Evolutionary conservation across 1,284 basidiomycete genomes (phyloP), one percentile per base, ranked within the genome.

Genomic region (Pisolithus thermaeus): DNA sequence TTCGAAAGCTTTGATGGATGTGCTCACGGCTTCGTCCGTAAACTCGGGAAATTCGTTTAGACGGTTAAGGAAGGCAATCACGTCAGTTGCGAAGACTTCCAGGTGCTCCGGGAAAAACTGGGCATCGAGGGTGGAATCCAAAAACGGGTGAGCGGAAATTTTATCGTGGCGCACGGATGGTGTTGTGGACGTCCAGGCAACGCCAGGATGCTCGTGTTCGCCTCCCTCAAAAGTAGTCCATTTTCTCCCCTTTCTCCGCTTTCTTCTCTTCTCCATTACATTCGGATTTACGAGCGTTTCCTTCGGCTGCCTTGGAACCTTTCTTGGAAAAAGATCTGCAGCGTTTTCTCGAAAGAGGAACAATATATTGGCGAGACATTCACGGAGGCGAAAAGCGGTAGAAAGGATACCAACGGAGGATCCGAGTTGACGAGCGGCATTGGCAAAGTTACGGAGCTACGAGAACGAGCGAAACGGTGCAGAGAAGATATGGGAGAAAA

Each of bases 41-140:
- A 86, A 85, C 63, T 85, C 84, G 1, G 84, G 84, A 57, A 87
- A 87, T 60, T 87, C 84, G 54, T 87, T 86, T 51, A 87, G 65
- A 56, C 80, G 82, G 49, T 81, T 74, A 49, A 84, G 63, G 58
- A 87, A 87, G 0, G 78, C 81, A 30, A 73, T 76, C 14, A 87
- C 77, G 53, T 83, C 83, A 25, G 70, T 69, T 5, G 84, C 82
- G 28, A 87, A 70, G 32, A 67, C 64, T 52, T 80, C 75, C 46
- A 88, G 65, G 61, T 87, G 80, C 28, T 73, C 68, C 0, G 85
- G 84, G 56, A 87, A 82, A 47, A 76, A 73, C 61, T 87, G 84
- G 18, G 76, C 70, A 52, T 86, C 82, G 20, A 85, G 62, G 51
- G 74, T 74, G 52, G 81, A 78, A 52, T 75, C 69, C 28, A 82